Evolutionary conservation across 2,329 filamentous ascomycete species (phyloP).

Genomic region (Paraphoma sp.): DNA sequence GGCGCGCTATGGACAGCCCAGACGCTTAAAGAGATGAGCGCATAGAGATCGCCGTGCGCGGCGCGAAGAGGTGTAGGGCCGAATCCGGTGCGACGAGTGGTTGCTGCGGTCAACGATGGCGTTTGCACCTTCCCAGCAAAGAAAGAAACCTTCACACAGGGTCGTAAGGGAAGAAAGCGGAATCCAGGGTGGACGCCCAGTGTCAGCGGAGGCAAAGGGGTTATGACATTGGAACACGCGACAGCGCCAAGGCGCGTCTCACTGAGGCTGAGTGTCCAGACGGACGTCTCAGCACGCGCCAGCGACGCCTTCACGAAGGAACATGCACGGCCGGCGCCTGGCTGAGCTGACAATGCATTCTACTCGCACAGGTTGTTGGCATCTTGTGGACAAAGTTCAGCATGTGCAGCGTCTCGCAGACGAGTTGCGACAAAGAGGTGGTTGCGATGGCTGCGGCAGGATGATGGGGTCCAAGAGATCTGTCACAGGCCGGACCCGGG

Average conservation of each 20-base stretch:
- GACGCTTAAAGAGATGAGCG: constrained; percentile 8
- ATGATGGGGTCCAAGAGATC: background rate
- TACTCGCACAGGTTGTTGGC: background rate
- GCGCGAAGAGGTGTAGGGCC: background rate
- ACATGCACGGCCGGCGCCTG: background rate
- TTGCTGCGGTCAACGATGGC: background rate
- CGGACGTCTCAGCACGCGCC: constrained; percentile 1
- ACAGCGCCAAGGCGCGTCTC: background rate
- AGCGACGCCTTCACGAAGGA: background rate
- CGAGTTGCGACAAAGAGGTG: background rate
- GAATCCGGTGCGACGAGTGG: background rate
- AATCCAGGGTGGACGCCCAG: background rate
- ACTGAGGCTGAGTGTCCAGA: constrained; percentile 3
- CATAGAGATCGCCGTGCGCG: constrained; percentile 8
- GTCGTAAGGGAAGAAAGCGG: background rate
- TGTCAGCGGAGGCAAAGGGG: background rate
- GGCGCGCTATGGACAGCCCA: constrained; percentile 2
- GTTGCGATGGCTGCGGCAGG: background rate
- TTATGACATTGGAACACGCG: background rate
- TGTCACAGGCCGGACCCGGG: background rate
- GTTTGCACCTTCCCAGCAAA: background rate
- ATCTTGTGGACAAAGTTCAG: background rate
- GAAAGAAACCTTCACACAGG: background rate
- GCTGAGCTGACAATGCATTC: constrained; percentile 1
- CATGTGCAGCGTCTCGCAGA: background rate